Percentiles rank a stretch among this genome's conserved stretches.
phyloP scores from a whole-genome alignment of 1,284 basidiomycete genomes.

The Microstroma glucosiphilum region DNA sequence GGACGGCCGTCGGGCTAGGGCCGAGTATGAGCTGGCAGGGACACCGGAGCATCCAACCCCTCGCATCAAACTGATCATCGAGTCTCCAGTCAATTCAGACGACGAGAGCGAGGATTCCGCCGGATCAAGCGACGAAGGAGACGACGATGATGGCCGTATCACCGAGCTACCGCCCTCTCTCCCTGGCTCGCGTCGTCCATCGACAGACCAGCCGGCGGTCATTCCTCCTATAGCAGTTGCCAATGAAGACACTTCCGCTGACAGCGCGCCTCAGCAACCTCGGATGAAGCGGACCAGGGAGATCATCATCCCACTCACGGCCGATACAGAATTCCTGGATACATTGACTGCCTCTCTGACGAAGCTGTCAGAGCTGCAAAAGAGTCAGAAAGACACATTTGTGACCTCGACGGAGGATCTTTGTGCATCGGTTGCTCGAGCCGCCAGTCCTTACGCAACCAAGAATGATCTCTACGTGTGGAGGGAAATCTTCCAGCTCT shows the following conservation, averaged over 20 bases:
- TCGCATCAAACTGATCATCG: slow-evolving; percentile 48
- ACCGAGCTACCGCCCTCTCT: slow-evolving; percentile 20
- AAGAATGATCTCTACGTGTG: slow-evolving; percentile 78
- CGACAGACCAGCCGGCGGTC: slow-evolving; percentile 6
- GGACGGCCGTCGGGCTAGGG: slow-evolving; percentile 46
- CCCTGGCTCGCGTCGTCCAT: background rate
- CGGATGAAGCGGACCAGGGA: slow-evolving; percentile 53
- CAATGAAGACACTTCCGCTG: background rate
- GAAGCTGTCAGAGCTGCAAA: slow-evolving; percentile 64
- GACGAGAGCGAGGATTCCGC: slow-evolving; percentile 18
- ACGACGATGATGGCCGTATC: slow-evolving; percentile 17
- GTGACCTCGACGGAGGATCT: slow-evolving; percentile 61
- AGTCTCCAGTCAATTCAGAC: slow-evolving; percentile 39
- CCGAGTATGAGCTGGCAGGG: slow-evolving; percentile 52
- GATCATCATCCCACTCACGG: slow-evolving; percentile 71
- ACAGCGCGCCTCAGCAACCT: background rate
- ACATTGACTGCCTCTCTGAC: slow-evolving; percentile 68
- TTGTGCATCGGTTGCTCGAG: slow-evolving; percentile 57
- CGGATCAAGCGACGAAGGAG: slow-evolving; percentile 12
- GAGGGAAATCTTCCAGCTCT: slow-evolving; percentile 83
- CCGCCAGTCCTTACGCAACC: slow-evolving; percentile 36
- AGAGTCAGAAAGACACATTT: slow-evolving; percentile 63
- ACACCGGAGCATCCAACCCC: slow-evolving; percentile 49
- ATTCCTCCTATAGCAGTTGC: background rate
- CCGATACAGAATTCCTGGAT: slow-evolving; percentile 75